Base-by-base conservation (phyloP, 1,284 basidiomycete species). In the Thecaphora frezii region DNA sequence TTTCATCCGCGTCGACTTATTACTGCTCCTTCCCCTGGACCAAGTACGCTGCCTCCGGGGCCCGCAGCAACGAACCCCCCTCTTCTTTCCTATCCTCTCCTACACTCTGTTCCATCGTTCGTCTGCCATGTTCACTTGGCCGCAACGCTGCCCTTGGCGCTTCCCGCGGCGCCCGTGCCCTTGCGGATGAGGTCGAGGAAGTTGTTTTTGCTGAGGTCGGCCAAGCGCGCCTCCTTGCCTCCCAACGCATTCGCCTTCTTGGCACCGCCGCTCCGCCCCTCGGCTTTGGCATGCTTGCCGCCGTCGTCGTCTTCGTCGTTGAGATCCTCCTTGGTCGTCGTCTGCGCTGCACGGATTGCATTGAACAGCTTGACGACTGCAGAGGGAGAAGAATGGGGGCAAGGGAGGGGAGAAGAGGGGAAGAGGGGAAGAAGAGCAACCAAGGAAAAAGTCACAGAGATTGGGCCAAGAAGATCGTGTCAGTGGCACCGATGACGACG, bases 281-380 rank as follows among this genome's bases (percentile, higher is more conserved):
- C n/a, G n/a, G n/a, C n/a, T 28, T 28, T 5, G 28, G 28, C 28
- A 5, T 13, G 28, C 28, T 13, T 13, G 28, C 28, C 28, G 28
- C 28, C 26, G 48, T 46, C 39, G 26, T n/a, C 54, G 14, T 67
- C 61, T 0, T 41, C 69, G 30, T 67, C 61, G 19, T 73, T 58
- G 44, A 73, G 42, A 44, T 77, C 74, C 13, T 66, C 67, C 43
- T 65, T 61, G 0, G 70, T 69, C 3, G 76, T 75, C 1, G 61
- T 62, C 48, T 78, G 76, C 5, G 76, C 74, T 3, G 73, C 76
- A 2, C 76, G 66, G 33, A 78, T 78, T 2, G 75, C 76, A 51
- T 78, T 78, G 59, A 78, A 78, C 13, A 78, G 69, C 58, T 78
- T 78, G 46, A 78, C 76, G 3, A 78, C 66, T 61, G 24, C 16